These are phyloP conservation scores for Aspergillus fumigatiaffinis DNA, from an alignment of 2,329 filamentous ascomycete genomes.

Conservation along the genomic window DNA sequence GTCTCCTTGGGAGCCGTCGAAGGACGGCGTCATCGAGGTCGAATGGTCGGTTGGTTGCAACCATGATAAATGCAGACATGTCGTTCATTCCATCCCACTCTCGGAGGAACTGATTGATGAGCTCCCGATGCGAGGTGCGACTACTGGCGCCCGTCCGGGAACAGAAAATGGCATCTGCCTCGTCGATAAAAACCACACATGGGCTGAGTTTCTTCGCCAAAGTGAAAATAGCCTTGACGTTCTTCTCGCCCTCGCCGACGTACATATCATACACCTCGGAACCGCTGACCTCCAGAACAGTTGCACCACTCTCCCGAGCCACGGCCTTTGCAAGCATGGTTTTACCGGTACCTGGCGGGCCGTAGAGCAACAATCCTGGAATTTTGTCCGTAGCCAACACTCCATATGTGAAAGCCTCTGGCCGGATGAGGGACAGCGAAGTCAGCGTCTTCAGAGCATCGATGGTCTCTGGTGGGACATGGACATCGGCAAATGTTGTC, in stretches of 20 bases:
- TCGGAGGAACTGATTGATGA: slow-evolving; percentile 93
- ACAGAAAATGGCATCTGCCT: slow-evolving; percentile 88
- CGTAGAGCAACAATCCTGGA: slow-evolving; percentile 81
- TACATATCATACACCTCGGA: slow-evolving; percentile 95
- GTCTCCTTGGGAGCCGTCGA: slow-evolving; percentile 47
- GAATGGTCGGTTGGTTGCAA: slow-evolving; percentile 92
- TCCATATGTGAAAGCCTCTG: slow-evolving; percentile 94
- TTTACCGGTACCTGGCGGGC: slow-evolving; percentile 69
- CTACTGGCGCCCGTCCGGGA: slow-evolving; percentile 62
- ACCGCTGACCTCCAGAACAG: slow-evolving; percentile 77
- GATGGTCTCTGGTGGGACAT: slow-evolving; percentile 75
- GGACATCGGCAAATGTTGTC: slow-evolving; percentile 83
- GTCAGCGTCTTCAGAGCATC: slow-evolving; percentile 86
- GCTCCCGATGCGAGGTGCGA: slow-evolving; percentile 72
- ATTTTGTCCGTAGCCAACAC: slow-evolving; percentile 89
- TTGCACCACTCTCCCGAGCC: slow-evolving; percentile 63
- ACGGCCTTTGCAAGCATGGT: slow-evolving; percentile 61
- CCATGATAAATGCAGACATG: slow-evolving; percentile 91
- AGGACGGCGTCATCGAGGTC: slow-evolving; percentile 69
- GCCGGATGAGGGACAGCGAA: slow-evolving; percentile 76
- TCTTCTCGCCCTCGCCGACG: slow-evolving; percentile 94
- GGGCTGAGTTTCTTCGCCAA: slow-evolving; percentile 87
- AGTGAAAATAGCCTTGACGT: slow-evolving; percentile 85
- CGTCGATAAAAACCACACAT: slow-evolving; percentile 93
- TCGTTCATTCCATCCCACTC: slow-evolving; percentile 94